Base-by-base conservation (phyloP, 371 early-diverging fungal species). In the Mortierella sp. region DNA sequence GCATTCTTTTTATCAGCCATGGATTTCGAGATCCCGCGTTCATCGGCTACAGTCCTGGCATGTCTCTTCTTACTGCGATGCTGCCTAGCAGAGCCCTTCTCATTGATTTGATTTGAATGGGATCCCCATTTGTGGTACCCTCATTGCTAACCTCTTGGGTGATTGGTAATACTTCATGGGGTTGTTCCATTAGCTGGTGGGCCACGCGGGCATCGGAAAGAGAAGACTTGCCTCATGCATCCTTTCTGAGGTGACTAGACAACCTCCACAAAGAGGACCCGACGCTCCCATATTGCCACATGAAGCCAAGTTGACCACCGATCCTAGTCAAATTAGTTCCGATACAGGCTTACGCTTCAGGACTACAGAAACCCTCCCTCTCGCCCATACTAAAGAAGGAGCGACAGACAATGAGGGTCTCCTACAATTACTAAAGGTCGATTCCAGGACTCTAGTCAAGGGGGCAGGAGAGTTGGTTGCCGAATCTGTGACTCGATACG, bases 131-230 rank as follows among this genome's bases (percentile, higher is more conserved):
- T n/a, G n/a, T n/a, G n/a, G n/a, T n/a, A n/a, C n/a, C n/a, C n/a
- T n/a, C n/a, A n/a, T 59, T 37, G 37, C 47, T 62, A 48, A 50
- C n/a, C n/a, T 60, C 45, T 21, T 29, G 6, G 21, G 1, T 23
- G 16, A 21, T 63, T 59, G 44, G 28, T 47, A n/a, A 18, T 47
- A 16, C 14, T 62, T 12, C 43, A 7, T 12, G 15, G 21, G 3
- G 21, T 25, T 28, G 16, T 50, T 12, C 30, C 16, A 16, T 18
- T 61, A 79, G 80, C 57, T 79, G 16, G 59, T 79, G 28, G 80
- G 80, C 4, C 80, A 72, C 57, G 80, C 80, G 19, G 73, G 80
- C 43, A 73, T 73, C 47, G 80, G 80, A 5, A 79, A 79, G 50
- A 51, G 80, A 21, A 46, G 73, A 19, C 62, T 79, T 5, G 80